These are phyloP conservation scores for Chlorencoelia australis DNA, from an alignment of 2,329 filamentous ascomycete genomes.

Conservation along the genomic window DNA sequence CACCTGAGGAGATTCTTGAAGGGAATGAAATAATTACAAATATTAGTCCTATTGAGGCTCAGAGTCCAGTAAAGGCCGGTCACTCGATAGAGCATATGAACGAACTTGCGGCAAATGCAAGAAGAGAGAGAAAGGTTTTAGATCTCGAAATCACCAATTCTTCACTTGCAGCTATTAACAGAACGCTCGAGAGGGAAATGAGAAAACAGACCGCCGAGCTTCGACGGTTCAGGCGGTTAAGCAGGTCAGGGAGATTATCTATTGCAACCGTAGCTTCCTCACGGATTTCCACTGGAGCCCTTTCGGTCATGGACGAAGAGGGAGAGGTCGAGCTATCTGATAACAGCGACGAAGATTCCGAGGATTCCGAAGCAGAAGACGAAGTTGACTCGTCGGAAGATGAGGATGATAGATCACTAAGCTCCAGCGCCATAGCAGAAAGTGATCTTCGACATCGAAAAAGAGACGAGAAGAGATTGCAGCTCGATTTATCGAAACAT, in stretches of 20 bases:
- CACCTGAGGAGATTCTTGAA: conserved; percentile 15
- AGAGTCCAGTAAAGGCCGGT: conserved; percentile 47
- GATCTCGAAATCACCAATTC: conserved; percentile 96
- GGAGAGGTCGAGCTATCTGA: conserved; percentile 33
- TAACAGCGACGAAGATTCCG: conserved; percentile 38
- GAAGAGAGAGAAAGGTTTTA: conserved; percentile 86
- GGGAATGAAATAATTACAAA: conserved; percentile 5
- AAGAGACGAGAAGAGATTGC: conserved; percentile 72
- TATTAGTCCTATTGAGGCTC: conserved; percentile 5
- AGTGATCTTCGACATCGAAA: conserved; percentile 46
- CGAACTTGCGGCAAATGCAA: conserved; percentile 77
- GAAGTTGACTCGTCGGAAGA: conserved; percentile 44
- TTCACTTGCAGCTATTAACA: conserved; percentile 88
- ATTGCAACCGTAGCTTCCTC: conserved; percentile 40
- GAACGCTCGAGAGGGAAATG: conserved; percentile 82
- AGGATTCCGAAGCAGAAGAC: conserved; percentile 35
- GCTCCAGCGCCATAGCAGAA: conserved; percentile 32
- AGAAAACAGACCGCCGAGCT: conserved; percentile 85
- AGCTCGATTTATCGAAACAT: conserved; percentile 78
- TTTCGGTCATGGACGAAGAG: conserved; percentile 34
- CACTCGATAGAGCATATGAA: conserved; percentile 50
- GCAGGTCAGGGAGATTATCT: conserved; percentile 67
- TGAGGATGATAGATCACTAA: conserved; percentile 28
- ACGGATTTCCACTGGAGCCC: conserved; percentile 34
- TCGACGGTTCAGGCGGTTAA: conserved; percentile 75